Conservation (phyloP, 2,329 filamentous ascomycete species). For the Fusarium sp. region DNA sequence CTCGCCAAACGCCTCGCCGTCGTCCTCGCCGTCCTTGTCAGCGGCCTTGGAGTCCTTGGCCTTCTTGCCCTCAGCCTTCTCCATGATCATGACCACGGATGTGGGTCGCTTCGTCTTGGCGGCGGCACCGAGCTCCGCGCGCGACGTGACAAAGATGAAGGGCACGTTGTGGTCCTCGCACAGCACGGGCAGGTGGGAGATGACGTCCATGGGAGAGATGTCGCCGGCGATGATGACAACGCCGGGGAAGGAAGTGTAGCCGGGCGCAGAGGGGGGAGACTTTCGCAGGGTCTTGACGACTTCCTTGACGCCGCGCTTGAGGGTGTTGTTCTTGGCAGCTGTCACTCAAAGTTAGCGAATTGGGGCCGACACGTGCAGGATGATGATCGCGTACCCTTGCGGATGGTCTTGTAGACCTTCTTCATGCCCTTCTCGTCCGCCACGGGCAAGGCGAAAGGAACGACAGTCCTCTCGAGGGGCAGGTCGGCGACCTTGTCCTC, state of each 20-base stretch:
- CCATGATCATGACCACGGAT: conserved; percentile 90
- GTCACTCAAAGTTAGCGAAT: conserved; percentile 39
- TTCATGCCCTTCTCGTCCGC: conserved; percentile 80
- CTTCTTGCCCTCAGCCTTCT: conserved; percentile 63
- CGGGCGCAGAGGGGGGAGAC: conserved; percentile 76
- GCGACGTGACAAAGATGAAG: conserved; percentile 93
- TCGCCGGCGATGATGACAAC: conserved; percentile 95
- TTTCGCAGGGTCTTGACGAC: conserved; percentile 98
- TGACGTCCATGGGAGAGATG: conserved; percentile 98
- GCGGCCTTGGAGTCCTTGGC: conserved; percentile 56
- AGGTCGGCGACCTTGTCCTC: conserved; percentile 58
- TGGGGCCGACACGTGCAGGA: background rate
- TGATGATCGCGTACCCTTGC: conserved; percentile 60
- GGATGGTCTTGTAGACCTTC: conserved; percentile 68
- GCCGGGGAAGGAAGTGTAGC: conserved; percentile 71
- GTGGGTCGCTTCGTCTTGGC: conserved; percentile 96
- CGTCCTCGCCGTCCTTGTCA: conserved; percentile 59
- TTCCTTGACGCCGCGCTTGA: conserved; percentile 98
- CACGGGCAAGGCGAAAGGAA: conserved; percentile 85
- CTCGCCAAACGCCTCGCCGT: conserved; percentile 70
- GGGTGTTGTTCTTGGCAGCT: conserved; percentile 95
- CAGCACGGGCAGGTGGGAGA: conserved; percentile 95
- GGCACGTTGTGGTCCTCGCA: conserved; percentile 98
- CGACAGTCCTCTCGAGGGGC: conserved; percentile 68
- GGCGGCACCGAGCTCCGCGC: conserved; percentile 92